Evolutionary conservation across 2,329 filamentous ascomycete species (phyloP).

Genomic region (Penicillium sp.): DNA sequence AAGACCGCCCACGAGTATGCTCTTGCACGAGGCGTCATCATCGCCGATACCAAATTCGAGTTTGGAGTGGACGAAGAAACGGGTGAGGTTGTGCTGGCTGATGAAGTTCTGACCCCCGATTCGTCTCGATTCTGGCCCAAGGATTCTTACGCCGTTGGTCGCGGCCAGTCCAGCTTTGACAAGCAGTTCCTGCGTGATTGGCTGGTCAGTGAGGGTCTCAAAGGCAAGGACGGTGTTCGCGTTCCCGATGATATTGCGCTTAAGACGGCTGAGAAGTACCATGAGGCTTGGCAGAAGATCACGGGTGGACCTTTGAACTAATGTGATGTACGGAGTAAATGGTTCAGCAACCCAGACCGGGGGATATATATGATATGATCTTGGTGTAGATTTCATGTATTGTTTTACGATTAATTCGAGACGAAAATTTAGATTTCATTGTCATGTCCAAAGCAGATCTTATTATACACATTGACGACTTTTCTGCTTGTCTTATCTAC

Average conservation of each 20-base stretch:
- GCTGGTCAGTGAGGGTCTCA: slow-evolving; percentile 69
- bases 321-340: slow-evolving; percentile 3
- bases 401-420: slow-evolving; percentile 12
- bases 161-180: slow-evolving; percentile 79
- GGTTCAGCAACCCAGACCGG: background rate
- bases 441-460: background rate
- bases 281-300: slow-evolving; percentile 70
- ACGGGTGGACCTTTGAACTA: slow-evolving; percentile 54
- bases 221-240: slow-evolving; percentile 69
- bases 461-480: slow-evolving; percentile 9
- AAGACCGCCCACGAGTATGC: slow-evolving; percentile 47
- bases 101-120: slow-evolving; percentile 84
- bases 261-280: slow-evolving; percentile 70
- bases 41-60: slow-evolving; percentile 76
- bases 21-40: slow-evolving; percentile 65
- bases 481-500: background rate
- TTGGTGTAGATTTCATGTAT: background rate
- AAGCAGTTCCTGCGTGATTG: slow-evolving; percentile 85
- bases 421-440: slow-evolving; percentile 1
- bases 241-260: slow-evolving; percentile 70
- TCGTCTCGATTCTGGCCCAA: slow-evolving; percentile 84
- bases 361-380: background rate
- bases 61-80: slow-evolving; percentile 67
- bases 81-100: slow-evolving; percentile 70
- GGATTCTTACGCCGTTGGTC: slow-evolving; percentile 68